These are phyloP conservation scores for Poa pratensis DNA, from an alignment of 176 grass and related monocot species.

Conservation along the genomic window DNA sequence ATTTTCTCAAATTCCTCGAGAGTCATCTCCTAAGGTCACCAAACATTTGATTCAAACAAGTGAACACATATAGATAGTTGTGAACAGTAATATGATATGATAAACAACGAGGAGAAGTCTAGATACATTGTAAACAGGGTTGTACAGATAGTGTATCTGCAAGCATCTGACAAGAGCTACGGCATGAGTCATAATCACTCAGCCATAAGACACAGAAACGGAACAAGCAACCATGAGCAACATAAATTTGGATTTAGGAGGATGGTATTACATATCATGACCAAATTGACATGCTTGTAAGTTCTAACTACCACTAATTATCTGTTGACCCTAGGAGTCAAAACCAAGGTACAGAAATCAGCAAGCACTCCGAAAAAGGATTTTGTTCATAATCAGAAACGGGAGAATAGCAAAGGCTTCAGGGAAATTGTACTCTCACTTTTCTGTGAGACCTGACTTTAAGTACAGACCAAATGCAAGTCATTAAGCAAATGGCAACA, in stretches of 20 bases:
- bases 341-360: neutral
- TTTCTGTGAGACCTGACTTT: neutral
- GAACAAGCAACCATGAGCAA: neutral
- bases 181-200: neutral
- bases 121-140: neutral
- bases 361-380: neutral
- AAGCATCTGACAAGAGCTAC: neutral
- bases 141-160: neutral
- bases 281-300: neutral
- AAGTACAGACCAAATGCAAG: neutral
- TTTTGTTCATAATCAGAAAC: neutral
- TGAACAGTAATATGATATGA: neutral
- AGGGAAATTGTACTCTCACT: neutral
- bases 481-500: neutral
- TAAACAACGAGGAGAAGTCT: neutral
- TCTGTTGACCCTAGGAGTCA: neutral
- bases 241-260: neutral
- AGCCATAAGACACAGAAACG: neutral
- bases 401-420: neutral
- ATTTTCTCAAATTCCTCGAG: conserved; percentile 97
- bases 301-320: neutral
- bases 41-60: conserved; percentile 18
- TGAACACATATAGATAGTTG: neutral
- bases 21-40: conserved; percentile 80
- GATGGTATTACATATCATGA: neutral